Conservation (phyloP, 345 rosid genomes). For the Eucalyptus regnans region DNA sequence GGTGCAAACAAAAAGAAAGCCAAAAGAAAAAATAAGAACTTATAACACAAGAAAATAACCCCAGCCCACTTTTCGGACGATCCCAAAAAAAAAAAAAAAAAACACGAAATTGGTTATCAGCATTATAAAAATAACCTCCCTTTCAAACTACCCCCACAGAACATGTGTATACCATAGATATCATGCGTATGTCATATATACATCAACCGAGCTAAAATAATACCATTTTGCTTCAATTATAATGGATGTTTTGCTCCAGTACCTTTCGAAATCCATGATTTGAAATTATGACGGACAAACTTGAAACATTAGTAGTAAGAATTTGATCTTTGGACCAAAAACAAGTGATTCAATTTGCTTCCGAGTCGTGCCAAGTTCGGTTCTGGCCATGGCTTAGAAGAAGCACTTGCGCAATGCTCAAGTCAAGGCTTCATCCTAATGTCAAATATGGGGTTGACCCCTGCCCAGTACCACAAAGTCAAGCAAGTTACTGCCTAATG, state of each 20-base stretch:
- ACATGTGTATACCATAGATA: background rate
- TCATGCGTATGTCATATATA: too few relatives aligned
- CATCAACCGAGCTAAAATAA: background rate
- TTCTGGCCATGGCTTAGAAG: too few relatives aligned
- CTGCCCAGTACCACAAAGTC: background rate
- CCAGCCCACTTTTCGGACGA: fast-evolving
- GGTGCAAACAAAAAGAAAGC: background rate
- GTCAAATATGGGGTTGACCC: background rate
- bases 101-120: background rate
- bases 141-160: background rate
- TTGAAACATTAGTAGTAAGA: fast-evolving
- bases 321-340: too few relatives aligned
- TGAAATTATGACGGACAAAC: too few relatives aligned
- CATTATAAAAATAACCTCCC: background rate
- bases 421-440: too few relatives aligned
- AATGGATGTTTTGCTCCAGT: background rate
- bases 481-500: too few relatives aligned
- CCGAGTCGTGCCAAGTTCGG: too few relatives aligned
- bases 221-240: too few relatives aligned
- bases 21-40: too few relatives aligned
- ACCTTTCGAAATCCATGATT: background rate
- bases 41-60: background rate
- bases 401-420: too few relatives aligned
- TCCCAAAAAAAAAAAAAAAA: background rate
- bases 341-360: too few relatives aligned